Evolutionary conservation across 345 rosid species (phyloP).

Genomic region (Trapa incisa): DNA sequence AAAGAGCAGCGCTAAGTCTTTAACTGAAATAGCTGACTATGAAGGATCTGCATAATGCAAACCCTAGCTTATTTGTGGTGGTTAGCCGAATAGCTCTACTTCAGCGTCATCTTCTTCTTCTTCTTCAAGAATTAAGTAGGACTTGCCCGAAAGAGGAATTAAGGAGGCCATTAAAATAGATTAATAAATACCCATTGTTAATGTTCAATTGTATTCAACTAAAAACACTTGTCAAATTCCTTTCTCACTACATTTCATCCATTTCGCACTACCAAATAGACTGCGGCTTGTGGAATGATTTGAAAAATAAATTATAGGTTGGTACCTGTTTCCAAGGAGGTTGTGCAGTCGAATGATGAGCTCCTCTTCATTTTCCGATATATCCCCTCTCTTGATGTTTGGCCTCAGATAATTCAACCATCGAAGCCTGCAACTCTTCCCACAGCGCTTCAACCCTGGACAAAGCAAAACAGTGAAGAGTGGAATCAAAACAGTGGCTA

Average conservation of each 20-base stretch:
- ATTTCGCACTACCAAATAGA: too few relatives aligned
- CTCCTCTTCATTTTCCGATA: slow-evolving; percentile 14
- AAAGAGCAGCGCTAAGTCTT: background rate
- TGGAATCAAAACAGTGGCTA: background rate
- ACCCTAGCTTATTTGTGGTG: background rate
- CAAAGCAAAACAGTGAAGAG: background rate
- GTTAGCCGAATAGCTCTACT: too few relatives aligned
- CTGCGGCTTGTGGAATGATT: background rate
- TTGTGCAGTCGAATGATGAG: slow-evolving; percentile 13
- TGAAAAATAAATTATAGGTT: background rate
- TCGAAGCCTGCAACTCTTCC: slow-evolving; percentile 18
- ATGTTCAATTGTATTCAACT: too few relatives aligned
- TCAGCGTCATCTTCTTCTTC: too few relatives aligned
- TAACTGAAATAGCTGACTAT: too few relatives aligned
- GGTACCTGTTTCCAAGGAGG: slow-evolving; percentile 15
- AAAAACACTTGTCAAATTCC: too few relatives aligned
- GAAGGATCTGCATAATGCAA: background rate
- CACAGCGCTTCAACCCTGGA: slow-evolving; percentile 13
- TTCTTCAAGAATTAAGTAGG: too few relatives aligned
- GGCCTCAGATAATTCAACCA: slow-evolving; percentile 16
- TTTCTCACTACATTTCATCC: too few relatives aligned
- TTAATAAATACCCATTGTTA: too few relatives aligned
- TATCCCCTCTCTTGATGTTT: slow-evolving; percentile 14
- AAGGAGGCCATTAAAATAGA: too few relatives aligned
- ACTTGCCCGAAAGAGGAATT: too few relatives aligned